Evolutionary conservation across 768 basidiomycete genomes (phyloP).

Genomic region (Trametes villosa): DNA sequence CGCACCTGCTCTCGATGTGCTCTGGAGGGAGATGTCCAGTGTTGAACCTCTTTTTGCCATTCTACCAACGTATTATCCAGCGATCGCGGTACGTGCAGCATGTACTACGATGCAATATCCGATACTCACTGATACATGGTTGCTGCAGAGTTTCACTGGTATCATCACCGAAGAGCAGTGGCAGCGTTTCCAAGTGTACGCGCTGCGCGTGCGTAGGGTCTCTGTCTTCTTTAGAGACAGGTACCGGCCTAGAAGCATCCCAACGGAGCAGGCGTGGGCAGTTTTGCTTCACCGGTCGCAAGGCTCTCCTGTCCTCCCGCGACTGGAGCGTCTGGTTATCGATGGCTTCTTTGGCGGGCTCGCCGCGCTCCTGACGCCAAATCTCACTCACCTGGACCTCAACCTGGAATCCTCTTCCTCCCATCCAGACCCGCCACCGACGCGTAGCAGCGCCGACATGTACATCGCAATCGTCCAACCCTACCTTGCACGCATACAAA

Average conservation of each 20-base stretch:
- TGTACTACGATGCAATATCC: not conserved
- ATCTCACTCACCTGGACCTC: not conserved
- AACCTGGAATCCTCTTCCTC: not conserved
- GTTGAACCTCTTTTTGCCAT: not conserved
- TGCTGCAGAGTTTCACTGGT: not conserved
- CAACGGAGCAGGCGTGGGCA: not conserved
- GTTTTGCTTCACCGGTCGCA: not conserved
- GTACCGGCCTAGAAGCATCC: not conserved
- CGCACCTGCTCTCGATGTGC: not conserved
- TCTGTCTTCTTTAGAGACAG: not conserved
- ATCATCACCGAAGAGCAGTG: not conserved
- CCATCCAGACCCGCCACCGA: too few species aligned
- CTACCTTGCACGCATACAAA: not conserved
- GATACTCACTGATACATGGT: not conserved
- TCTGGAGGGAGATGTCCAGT: not conserved
- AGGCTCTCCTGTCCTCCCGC: not conserved
- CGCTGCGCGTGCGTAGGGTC: not conserved
- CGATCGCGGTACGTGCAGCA: not conserved
- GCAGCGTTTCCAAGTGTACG: not conserved
- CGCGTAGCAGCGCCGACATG: not conserved
- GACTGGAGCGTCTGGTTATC: not conserved
- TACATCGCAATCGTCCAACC: not conserved
- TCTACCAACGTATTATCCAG: not conserved
- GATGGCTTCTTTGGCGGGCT: not conserved
- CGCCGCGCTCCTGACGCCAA: not conserved